Conservation (phyloP, 1,139 yeast genomes). For the Yamadazyma kanchanaburiensis region DNA sequence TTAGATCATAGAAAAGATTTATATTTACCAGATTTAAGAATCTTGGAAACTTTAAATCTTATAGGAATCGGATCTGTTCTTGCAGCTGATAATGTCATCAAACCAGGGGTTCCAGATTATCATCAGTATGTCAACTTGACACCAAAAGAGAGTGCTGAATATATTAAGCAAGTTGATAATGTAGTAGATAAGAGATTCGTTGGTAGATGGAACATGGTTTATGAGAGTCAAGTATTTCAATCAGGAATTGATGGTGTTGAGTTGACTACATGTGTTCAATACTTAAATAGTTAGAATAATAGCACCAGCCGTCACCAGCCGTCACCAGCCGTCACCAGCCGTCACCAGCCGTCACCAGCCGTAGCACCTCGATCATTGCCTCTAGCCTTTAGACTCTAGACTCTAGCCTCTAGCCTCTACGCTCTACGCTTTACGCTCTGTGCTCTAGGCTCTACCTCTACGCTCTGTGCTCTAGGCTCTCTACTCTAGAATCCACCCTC, state of each 20-base stretch:
- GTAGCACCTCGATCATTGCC: no score
- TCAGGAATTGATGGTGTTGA: conserved; percentile 28
- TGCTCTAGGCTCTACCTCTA: no score
- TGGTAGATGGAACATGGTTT: conserved; percentile 46
- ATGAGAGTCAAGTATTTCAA: conserved; percentile 26
- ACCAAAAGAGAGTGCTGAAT: conserved; percentile 33
- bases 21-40: conserved; percentile 42
- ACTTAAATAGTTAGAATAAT: no score
- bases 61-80: conserved; percentile 39
- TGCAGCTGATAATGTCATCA: conserved; percentile 36
- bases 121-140: conserved; percentile 34
- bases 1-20: conserved; percentile 40
- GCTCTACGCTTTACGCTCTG: no score
- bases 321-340: no score
- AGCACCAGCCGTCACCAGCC: no score
- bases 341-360: no score
- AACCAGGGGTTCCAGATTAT: conserved; percentile 41
- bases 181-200: conserved; percentile 24
- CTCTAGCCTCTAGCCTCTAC: no score
- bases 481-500: no score
- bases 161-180: conserved; percentile 22
- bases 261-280: no score
- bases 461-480: no score
- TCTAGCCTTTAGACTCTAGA: no score
- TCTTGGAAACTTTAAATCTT: conserved; percentile 37